A percentile compares a stretch with the other conserved stretches of the same genome.
Evolutionary conservation across 306 rosid species (phyloP).

Genomic region (Hylodesmum podocarpum): DNA sequence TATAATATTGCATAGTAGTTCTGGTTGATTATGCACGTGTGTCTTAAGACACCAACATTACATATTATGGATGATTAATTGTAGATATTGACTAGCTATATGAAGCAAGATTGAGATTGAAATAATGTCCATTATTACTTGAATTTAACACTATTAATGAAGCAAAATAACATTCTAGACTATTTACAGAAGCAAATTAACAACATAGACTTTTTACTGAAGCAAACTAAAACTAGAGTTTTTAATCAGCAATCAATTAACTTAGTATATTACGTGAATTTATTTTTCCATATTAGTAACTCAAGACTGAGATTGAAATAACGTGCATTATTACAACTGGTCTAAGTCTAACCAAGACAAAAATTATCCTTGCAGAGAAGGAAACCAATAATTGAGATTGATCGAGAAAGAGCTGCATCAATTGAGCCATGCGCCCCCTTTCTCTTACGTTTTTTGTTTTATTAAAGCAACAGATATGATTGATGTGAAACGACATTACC

Average conservation of each 20-base stretch:
- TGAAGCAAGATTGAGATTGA: too few relatives aligned
- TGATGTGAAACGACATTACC: constrained; percentile 25
- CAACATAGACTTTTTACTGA: background rate
- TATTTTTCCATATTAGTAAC: background rate
- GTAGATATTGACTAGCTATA: background rate
- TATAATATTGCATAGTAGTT: background rate
- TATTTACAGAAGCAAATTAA: background rate
- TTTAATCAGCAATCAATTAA: background rate
- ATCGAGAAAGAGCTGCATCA: constrained; percentile 1
- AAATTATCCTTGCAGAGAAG: constrained; percentile 13
- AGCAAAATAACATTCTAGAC: background rate
- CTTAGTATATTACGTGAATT: background rate
- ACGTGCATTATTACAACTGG: background rate
- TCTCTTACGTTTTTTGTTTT: background rate
- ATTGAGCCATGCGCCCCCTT: constrained; percentile 10
- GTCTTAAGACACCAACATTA: background rate
- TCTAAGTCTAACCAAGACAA: constrained; percentile 4
- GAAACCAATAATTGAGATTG: constrained; percentile 25
- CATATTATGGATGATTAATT: background rate
- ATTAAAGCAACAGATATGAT: constrained; percentile 17
- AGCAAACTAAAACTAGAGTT: background rate
- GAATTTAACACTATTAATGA: background rate
- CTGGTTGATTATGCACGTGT: constrained; percentile 8
- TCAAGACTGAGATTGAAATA: background rate
- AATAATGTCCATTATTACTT: too few relatives aligned